A percentile compares a stretch with the other conserved stretches of the same genome.
Evolutionary conservation across 257 asterid genomes (phyloP).

Genomic region (Cinchona pubescens): DNA sequence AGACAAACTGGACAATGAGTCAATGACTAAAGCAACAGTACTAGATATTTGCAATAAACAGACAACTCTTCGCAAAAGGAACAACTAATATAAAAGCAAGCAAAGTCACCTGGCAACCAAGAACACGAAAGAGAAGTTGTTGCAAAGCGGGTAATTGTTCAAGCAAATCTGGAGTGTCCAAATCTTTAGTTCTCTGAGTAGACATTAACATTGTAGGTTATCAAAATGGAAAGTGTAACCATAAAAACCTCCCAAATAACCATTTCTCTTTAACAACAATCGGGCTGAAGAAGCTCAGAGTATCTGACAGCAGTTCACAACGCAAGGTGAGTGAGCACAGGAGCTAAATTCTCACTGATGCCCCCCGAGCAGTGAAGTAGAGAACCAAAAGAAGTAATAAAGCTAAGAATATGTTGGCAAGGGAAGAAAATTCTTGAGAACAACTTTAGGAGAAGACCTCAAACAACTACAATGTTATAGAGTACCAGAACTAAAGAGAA

Average conservation of each 20-base stretch:
- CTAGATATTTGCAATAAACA: background rate
- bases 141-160: conserved; percentile 87
- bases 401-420: background rate
- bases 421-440: too few species aligned
- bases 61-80: background rate
- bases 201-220: conserved; percentile 13
- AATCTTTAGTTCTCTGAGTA: conserved; percentile 82
- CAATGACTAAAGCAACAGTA: background rate
- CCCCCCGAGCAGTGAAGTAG: background rate
- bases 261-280: background rate
- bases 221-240: conserved; percentile 4
- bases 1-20: background rate
- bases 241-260: background rate
- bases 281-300: background rate
- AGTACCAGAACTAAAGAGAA: background rate
- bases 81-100: conserved; percentile 12
- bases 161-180: conserved; percentile 73
- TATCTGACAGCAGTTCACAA: background rate
- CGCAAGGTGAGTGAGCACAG: background rate
- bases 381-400: background rate
- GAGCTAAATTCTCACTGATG: background rate
- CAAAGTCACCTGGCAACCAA: conserved; percentile 75
- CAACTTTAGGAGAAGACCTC: background rate
- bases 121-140: conserved; percentile 75
- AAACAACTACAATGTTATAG: background rate